Percentiles rank a stretch among this genome's conserved stretches.
These are phyloP conservation scores for Cystofilobasidium macerans DNA, from an alignment of 768 basidiomycete species.

Conservation along the genomic window DNA sequence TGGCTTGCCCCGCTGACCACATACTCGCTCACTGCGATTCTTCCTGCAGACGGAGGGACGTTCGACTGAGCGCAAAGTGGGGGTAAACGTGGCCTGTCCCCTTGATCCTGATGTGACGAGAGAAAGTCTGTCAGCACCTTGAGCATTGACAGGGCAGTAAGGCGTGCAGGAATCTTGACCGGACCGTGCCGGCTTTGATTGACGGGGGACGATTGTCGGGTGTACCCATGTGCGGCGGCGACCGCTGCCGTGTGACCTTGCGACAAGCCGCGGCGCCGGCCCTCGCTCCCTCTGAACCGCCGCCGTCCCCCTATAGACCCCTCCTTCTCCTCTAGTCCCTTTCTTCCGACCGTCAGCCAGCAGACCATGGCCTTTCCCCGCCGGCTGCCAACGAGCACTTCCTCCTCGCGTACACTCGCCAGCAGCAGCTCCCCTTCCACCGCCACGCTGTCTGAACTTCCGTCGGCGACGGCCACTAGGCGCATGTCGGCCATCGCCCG, in stretches of 20 bases:
- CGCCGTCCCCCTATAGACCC: background rate
- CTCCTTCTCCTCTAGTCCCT: background rate
- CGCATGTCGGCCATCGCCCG: background rate
- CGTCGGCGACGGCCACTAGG: background rate
- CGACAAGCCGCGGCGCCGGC: too few species aligned
- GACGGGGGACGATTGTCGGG: too few species aligned
- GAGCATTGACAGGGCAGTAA: too few species aligned
- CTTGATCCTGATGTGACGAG: too few species aligned
- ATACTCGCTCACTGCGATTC: background rate
- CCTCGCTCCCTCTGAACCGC: background rate
- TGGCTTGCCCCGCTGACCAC: background rate
- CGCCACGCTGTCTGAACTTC: background rate
- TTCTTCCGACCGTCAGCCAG: background rate
- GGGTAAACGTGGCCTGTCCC: too few species aligned
- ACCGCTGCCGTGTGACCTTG: too few species aligned
- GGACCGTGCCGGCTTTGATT: too few species aligned
- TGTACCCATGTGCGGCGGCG: too few species aligned
- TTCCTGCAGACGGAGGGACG: slow-evolving; percentile 16
- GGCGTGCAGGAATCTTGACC: too few species aligned
- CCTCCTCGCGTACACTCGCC: background rate
- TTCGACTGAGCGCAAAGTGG: slow-evolving; percentile 21
- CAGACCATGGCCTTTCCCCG: slow-evolving; percentile 1
- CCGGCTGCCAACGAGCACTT: background rate
- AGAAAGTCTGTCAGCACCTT: too few species aligned
- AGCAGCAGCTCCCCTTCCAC: background rate